Evolutionary conservation across 2,329 filamentous ascomycete genomes (phyloP).

Genomic region (Pestalotiopsis sp.): DNA sequence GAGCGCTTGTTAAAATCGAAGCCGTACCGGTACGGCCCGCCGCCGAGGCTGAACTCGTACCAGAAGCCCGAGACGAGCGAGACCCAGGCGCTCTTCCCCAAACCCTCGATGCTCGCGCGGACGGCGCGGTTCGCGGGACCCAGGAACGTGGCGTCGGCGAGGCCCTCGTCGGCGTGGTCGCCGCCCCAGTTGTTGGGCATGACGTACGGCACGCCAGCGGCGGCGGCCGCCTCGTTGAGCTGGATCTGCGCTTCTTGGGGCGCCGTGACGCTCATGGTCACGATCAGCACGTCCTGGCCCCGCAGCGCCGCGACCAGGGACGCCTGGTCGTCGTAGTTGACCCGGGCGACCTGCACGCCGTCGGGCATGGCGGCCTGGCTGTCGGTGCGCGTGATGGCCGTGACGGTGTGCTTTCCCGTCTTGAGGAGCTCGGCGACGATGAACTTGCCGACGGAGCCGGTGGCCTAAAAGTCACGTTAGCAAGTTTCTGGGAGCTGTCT

Average conservation of each 20-base stretch:
- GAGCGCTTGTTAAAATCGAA: conserved; percentile 48
- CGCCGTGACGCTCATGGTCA: conserved; percentile 50
- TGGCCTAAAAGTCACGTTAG: conserved; percentile 36
- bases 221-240: conserved; percentile 56
- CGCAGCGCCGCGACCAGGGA: conserved; percentile 52
- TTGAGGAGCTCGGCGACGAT: conserved; percentile 44
- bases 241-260: conserved; percentile 48
- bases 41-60: conserved; percentile 55
- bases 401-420: conserved; percentile 53
- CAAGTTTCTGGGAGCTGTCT: not conserved
- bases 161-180: conserved; percentile 39
- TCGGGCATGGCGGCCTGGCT: conserved; percentile 44
- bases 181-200: conserved; percentile 37
- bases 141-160: conserved; percentile 36
- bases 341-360: conserved; percentile 41
- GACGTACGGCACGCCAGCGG: conserved; percentile 51
- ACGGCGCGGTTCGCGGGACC: conserved; percentile 23
- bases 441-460: conserved; percentile 42
- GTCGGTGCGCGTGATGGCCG: conserved; percentile 49
- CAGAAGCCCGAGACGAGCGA: conserved; percentile 50
- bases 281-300: conserved; percentile 60
- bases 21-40: conserved; percentile 43
- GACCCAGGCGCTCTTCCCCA: conserved; percentile 46
- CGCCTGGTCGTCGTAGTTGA: conserved; percentile 48
- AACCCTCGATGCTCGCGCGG: conserved; percentile 40